Evolutionary conservation across 345 rosid species (phyloP).

Genomic region (Atalantia buxifolia): DNA sequence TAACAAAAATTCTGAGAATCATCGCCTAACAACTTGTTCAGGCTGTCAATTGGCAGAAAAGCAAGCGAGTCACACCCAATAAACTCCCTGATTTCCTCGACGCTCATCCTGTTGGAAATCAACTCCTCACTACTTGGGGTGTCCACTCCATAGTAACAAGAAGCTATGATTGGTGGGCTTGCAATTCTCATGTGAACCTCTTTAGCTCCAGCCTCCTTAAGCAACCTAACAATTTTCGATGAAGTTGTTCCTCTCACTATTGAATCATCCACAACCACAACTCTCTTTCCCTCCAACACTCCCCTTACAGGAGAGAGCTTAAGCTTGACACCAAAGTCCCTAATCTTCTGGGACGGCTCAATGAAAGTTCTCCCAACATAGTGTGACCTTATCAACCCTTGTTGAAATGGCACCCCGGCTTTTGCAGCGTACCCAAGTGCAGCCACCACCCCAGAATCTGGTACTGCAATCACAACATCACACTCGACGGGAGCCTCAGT

Average conservation of each 20-base stretch:
- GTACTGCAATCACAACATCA: conserved; percentile 95
- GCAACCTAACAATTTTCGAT: conserved; percentile 75
- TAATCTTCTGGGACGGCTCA: conserved; percentile 87
- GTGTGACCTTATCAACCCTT: conserved; percentile 89
- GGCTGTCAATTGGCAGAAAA: conserved; percentile 59
- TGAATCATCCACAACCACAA: conserved; percentile 95
- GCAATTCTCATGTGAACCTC: conserved; percentile 99
- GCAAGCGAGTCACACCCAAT: conserved; percentile 90
- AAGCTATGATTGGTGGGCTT: conserved; percentile 78
- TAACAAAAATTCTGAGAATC: conserved; percentile 67
- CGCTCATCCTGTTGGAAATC: conserved; percentile 86
- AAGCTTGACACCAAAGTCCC: conserved; percentile 96
- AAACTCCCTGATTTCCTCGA: conserved; percentile 67
- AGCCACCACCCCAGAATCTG: conserved; percentile 96
- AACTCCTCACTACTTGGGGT: conserved; percentile 86
- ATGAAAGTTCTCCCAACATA: conserved; percentile 95
- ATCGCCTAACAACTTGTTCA: conserved; percentile 50
- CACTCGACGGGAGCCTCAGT: conserved; percentile 75
- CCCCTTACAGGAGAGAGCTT: conserved; percentile 86
- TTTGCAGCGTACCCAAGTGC: conserved; percentile 89
- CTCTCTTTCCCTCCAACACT: conserved; percentile 82
- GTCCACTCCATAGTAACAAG: conserved; percentile 97
- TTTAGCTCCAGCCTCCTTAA: conserved; percentile 90
- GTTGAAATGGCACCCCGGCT: conserved; percentile 83
- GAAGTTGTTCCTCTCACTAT: conserved; percentile 95